Conservation (phyloP, 1,284 basidiomycete genomes). For the Irpex rosettiformis region DNA sequence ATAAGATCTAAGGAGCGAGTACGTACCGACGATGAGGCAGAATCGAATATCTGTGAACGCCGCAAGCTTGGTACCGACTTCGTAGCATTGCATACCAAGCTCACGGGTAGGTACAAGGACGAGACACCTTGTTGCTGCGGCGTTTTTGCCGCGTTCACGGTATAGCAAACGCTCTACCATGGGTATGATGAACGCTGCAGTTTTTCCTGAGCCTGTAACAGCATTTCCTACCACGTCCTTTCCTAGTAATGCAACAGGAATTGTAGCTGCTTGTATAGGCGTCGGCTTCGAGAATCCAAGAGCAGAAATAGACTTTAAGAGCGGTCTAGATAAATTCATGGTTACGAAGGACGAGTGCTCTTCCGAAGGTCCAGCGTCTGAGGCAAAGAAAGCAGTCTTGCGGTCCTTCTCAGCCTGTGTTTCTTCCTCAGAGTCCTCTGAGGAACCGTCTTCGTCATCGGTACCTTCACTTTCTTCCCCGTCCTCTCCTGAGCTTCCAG, state of each 20-base stretch:
- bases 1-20: background rate
- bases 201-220: conserved; percentile 96
- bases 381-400: conserved; percentile 85
- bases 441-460: conserved; percentile 29
- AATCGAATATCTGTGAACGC: conserved; percentile 87
- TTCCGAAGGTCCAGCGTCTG: conserved; percentile 45
- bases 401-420: conserved; percentile 72
- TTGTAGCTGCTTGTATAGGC: conserved; percentile 91
- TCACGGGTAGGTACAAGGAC: conserved; percentile 93
- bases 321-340: conserved; percentile 87
- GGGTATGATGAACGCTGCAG: conserved; percentile 93
- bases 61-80: conserved; percentile 84
- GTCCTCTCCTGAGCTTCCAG: conserved; percentile 37
- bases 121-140: conserved; percentile 91
- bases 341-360: conserved; percentile 70
- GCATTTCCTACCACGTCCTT: conserved; percentile 95
- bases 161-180: conserved; percentile 90
- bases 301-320: conserved; percentile 82
- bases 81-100: conserved; percentile 91
- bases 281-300: conserved; percentile 87
- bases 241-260: conserved; percentile 89
- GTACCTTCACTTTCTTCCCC: conserved; percentile 37
- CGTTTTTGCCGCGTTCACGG: conserved; percentile 80
- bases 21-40: conserved; percentile 82
- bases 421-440: conserved; percentile 58